These are phyloP conservation scores for Globisporangium acanthophoron DNA, from an alignment of 352 stramenopile genomes.

Conservation along the genomic window DNA sequence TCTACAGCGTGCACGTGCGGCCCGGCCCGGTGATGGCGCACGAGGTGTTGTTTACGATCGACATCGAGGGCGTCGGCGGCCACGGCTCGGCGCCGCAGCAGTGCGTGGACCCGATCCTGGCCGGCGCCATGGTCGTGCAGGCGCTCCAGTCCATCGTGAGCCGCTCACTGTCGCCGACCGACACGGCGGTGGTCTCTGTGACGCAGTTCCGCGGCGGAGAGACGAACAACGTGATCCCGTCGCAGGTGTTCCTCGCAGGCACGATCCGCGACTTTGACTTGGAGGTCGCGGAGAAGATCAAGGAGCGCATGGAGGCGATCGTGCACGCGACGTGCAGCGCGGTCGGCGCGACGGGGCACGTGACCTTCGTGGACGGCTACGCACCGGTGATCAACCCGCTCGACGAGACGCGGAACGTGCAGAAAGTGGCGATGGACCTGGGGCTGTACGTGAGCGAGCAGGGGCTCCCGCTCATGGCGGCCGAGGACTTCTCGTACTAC, in stretches of 20 bases:
- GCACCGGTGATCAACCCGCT: conserved; percentile 73
- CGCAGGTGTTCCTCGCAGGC: conserved; percentile 72
- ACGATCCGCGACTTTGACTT: conserved; percentile 93
- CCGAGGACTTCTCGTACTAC: conserved; percentile 94
- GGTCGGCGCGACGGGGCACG: conserved; percentile 61
- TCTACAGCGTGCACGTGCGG: conserved; percentile 86
- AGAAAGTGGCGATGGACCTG: conserved; percentile 68
- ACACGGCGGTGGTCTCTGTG: conserved; percentile 90
- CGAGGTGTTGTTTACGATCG: conserved; percentile 90
- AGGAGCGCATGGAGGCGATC: conserved; percentile 79
- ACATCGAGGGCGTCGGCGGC: conserved; percentile 89
- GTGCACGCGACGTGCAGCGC: conserved; percentile 79
- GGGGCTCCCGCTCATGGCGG: conserved; percentile 89
- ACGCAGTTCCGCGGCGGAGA: conserved; percentile 90
- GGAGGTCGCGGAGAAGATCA: conserved; percentile 77
- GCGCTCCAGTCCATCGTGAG: conserved; percentile 92
- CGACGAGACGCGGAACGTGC: conserved; percentile 73
- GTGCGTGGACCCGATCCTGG: conserved; percentile 91
- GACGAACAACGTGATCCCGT: conserved; percentile 94
- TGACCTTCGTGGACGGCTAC: conserved; percentile 71
- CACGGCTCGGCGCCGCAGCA: conserved; percentile 92
- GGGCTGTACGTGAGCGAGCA: conserved; percentile 73
- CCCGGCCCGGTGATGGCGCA: conserved; percentile 90
- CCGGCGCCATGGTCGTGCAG: conserved; percentile 85
- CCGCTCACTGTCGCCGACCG: conserved; percentile 84